phyloP scores from a whole-genome alignment of 371 early-diverging fungal genomes.

The Lichtheimia ornata region DNA sequence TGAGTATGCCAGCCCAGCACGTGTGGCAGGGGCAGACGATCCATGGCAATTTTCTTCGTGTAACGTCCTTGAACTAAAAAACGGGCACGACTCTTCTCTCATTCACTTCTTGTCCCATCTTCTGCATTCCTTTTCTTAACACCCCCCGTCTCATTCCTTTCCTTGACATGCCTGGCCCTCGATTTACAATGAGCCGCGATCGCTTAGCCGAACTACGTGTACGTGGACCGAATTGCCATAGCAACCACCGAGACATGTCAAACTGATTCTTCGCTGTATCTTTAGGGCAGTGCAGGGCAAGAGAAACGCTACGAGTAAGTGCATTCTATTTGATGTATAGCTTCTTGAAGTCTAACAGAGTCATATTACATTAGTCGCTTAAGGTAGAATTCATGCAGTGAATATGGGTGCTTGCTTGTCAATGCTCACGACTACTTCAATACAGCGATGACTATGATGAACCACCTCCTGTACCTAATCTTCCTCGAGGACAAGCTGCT shows the following conservation, averaged over 20 bases:
- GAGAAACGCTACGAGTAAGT: slow-evolving; percentile 52
- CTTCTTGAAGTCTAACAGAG: background rate
- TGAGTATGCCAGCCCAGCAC: background rate
- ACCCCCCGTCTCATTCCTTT: slow-evolving; percentile 17
- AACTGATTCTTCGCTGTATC: no score
- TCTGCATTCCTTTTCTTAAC: slow-evolving; percentile 18
- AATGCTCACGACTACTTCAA: background rate
- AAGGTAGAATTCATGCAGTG: slow-evolving; percentile 24
- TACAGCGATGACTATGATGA: slow-evolving; percentile 44
- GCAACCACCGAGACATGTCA: no score
- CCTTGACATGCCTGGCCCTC: slow-evolving; percentile 38
- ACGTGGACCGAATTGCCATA: background rate
- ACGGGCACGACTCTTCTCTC: background rate
- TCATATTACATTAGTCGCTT: slow-evolving; percentile 28
- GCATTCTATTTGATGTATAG: background rate
- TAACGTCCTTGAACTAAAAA: slow-evolving; percentile 7
- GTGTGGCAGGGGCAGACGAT: background rate
- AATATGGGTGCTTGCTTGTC: background rate
- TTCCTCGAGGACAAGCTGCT: slow-evolving; percentile 17
- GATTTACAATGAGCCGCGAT: slow-evolving; percentile 59
- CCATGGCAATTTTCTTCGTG: slow-evolving; percentile 13
- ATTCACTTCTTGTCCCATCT: slow-evolving; percentile 11
- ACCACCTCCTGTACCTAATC: slow-evolving; percentile 40
- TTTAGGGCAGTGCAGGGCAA: slow-evolving; percentile 28
- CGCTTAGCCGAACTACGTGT: slow-evolving; percentile 53